phyloP scores from a whole-genome alignment of 345 rosid species.

The Citrus medica region DNA sequence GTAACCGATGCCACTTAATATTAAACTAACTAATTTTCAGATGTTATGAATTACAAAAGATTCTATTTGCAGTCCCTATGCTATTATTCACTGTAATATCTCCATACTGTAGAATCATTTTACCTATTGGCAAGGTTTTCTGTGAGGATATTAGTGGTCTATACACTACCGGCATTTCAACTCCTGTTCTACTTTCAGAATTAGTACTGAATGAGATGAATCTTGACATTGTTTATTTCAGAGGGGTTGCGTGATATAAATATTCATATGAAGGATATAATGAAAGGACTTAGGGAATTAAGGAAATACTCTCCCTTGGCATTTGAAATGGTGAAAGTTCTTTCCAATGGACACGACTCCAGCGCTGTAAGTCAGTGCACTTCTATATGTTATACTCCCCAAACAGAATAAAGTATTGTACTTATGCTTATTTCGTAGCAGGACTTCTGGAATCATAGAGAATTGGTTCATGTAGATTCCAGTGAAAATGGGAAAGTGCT shows the following conservation, averaged over 20 bases:
- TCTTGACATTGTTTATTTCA: conserved; percentile 21
- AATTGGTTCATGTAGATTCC: conserved; percentile 54
- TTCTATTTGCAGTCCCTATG: neutral
- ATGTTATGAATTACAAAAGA: neutral
- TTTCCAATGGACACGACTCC: conserved; percentile 48
- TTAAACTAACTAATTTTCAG: neutral
- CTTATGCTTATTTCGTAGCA: conserved; percentile 20
- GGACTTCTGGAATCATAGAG: conserved; percentile 72
- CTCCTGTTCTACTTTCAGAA: neutral
- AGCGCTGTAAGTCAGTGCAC: conserved; percentile 48
- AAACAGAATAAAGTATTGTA: neutral
- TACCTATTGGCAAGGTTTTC: neutral
- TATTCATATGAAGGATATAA: conserved; percentile 45
- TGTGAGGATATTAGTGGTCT: neutral
- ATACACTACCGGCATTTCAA: neutral
- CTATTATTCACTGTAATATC: neutral
- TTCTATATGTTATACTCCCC: neutral
- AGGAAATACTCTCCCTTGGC: conserved; percentile 56
- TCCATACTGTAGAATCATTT: neutral
- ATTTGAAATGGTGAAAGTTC: conserved; percentile 49
- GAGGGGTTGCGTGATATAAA: conserved; percentile 50
- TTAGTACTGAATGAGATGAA: neutral
- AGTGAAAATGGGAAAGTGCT: conserved; percentile 56
- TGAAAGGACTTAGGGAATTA: conserved; percentile 62
- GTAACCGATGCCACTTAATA: neutral